A percentile compares a stretch with the other conserved stretches of the same genome.
These are phyloP conservation scores for Pyrenophora tritici-repentis DNA, from an alignment of 2,329 filamentous ascomycete species.

Conservation along the genomic window DNA sequence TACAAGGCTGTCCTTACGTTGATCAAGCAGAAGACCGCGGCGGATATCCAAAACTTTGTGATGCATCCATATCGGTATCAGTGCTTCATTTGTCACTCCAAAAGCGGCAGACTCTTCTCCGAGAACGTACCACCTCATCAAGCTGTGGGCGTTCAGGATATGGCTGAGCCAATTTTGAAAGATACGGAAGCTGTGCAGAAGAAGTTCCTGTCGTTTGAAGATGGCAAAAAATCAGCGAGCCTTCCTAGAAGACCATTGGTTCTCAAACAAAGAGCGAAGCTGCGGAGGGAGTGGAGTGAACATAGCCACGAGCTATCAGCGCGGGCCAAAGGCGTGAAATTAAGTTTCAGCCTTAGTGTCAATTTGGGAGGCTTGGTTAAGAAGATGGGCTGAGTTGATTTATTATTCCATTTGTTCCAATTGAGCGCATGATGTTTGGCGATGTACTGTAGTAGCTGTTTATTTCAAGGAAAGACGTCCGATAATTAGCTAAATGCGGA, in stretches of 20 bases:
- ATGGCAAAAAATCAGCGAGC: constrained; percentile 9
- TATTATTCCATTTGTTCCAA: neutral
- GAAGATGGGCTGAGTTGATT: constrained; percentile 22
- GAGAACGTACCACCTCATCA: constrained; percentile 38
- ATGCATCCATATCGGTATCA: constrained; percentile 42
- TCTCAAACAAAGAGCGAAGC: constrained; percentile 28
- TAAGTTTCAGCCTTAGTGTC: constrained; percentile 40
- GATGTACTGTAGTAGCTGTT: too few species aligned
- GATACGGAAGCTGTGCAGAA: constrained; percentile 21
- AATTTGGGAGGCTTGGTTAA: constrained; percentile 29
- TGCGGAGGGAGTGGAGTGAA: constrained; percentile 36
- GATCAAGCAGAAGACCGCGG: constrained; percentile 27
- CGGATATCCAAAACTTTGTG: constrained; percentile 25
- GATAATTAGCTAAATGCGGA: too few species aligned
- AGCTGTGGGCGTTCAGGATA: constrained; percentile 20
- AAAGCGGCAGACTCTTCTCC: constrained; percentile 28
- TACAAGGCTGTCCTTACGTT: constrained; percentile 28
- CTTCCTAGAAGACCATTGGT: constrained; percentile 15
- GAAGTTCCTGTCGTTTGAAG: constrained; percentile 5
- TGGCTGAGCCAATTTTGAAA: constrained; percentile 25
- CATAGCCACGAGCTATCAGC: constrained; percentile 32
- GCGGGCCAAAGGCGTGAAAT: constrained; percentile 32
- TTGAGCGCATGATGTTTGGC: too few species aligned
- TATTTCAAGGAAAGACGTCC: too few species aligned
- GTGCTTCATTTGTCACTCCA: constrained; percentile 32